Conservation (phyloP, 2,329 filamentous ascomycete genomes). For the Alternaria sp. region DNA sequence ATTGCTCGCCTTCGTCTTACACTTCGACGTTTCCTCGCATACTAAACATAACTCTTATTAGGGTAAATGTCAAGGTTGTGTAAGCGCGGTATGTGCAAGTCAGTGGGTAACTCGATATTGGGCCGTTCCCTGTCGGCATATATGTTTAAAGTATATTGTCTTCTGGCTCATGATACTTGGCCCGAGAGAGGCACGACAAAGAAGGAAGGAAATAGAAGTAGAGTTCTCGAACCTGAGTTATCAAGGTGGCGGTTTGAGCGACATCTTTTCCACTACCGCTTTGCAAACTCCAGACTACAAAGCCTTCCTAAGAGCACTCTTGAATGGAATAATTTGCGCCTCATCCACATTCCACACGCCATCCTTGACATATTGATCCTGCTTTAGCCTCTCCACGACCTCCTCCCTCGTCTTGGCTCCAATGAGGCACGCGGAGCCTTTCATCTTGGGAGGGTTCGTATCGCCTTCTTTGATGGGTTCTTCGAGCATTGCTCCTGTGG, state of each 20-base stretch:
- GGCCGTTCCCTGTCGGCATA: background rate
- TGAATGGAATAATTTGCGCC: constrained; percentile 60
- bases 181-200: too few species aligned
- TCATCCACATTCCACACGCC: constrained; percentile 79
- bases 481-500: constrained; percentile 47
- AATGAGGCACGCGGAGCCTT: constrained; percentile 75
- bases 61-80: background rate
- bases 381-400: constrained; percentile 70
- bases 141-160: background rate
- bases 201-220: too few species aligned
- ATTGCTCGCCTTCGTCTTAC: too few species aligned
- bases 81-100: background rate
- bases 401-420: constrained; percentile 74
- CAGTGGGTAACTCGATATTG: background rate
- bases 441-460: constrained; percentile 69
- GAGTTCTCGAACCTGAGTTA: too few species aligned
- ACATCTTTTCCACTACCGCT: too few species aligned
- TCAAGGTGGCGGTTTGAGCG: too few species aligned
- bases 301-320: constrained; percentile 56
- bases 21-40: too few species aligned
- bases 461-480: constrained; percentile 65
- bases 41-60: background rate
- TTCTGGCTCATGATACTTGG: background rate
- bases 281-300: constrained; percentile 34
- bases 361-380: constrained; percentile 75